A percentile compares a stretch with the other conserved stretches of the same genome.
phyloP scores from a whole-genome alignment of 75 land plant species.

The Sequoia sempervirens region DNA sequence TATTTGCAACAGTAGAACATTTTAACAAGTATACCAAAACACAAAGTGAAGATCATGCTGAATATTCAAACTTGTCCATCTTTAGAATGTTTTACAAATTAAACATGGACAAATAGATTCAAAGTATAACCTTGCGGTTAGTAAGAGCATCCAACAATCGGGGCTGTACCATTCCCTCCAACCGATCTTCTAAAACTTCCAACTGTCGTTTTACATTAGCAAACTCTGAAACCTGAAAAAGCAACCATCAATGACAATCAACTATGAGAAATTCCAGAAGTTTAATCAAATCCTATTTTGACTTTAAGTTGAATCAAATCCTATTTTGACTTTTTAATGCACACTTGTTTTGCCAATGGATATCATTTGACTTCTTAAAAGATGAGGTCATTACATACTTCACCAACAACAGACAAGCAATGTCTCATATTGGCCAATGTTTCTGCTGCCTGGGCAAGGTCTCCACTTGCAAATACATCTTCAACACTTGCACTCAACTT shows the following conservation, averaged over 20 bases:
- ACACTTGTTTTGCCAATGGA: background rate
- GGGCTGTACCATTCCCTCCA: conserved; percentile 94
- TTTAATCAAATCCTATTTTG: too few species aligned
- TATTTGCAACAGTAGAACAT: background rate
- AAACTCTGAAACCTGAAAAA: conserved; percentile 90
- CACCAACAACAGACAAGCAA: conserved; percentile 97
- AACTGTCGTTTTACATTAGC: conserved; percentile 92
- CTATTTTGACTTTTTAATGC: background rate
- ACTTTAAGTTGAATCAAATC: background rate
- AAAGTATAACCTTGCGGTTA: conserved; percentile 68
- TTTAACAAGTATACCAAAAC: background rate
- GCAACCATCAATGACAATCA: background rate
- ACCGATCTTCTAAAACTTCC: conserved; percentile 89
- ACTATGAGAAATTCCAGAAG: background rate
- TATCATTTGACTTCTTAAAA: background rate
- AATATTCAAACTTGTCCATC: background rate
- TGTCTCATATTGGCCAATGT: conserved; percentile 97
- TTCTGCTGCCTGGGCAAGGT: conserved; percentile 86
- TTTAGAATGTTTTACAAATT: background rate
- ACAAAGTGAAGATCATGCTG: background rate
- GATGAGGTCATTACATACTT: conserved; percentile 40
- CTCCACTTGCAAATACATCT: conserved; percentile 96
- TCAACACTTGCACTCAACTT: conserved; percentile 95
- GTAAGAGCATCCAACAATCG: conserved; percentile 81
- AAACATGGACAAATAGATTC: background rate